Evolutionary conservation across 108 stramenopile species (phyloP), one percentile per base, ranked within the genome.

Genomic region (Fistulifera pelliculosa): DNA sequence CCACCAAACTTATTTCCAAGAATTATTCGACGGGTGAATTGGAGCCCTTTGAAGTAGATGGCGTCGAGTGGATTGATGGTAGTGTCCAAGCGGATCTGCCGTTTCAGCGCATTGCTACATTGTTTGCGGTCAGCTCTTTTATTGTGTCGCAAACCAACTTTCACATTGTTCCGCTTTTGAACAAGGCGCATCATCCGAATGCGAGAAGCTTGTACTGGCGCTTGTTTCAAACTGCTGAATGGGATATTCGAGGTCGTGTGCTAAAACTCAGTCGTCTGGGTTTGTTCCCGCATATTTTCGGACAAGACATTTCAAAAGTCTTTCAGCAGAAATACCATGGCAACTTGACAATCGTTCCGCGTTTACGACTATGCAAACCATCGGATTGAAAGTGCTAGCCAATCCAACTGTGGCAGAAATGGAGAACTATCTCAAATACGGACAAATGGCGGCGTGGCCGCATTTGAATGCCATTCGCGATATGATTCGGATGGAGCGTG

Each of bases 261-360:
- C 73, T 90, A 18, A 86, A 86, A 47, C 57, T 95, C 16, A 75
- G 81, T 42, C 68, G 75, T 24, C 56, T 95, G 8, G 94, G 94
- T 0, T 67, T 95, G n/a, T 84, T 95, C 52, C 94, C 94, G 17
- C 64, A 62, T 42, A 53, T 95, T 10, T 95, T 92, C 60, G 94
- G 94, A n/a, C 86, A 95, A 53, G 90, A 93, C 56, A 71, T 95
- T 1, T 81, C 73, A 19, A 92, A 91, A 62, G 75, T 95, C 27
- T 95, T 95, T 70, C 82, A 84, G 58, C 94, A 95, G 49, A 95
- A 87, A 50, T 95, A 95, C 61, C 83, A 93, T 47, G 94, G 94
- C 21, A 72, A 93, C 63, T 44, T 90, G 55, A 92, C 94, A 15
- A 57, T 90, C 13, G 84, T 90, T 19, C 88, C 88, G 25, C 69